phyloP scores from a whole-genome alignment of 306 rosid genomes.

The Cucurbita maxima region DNA sequence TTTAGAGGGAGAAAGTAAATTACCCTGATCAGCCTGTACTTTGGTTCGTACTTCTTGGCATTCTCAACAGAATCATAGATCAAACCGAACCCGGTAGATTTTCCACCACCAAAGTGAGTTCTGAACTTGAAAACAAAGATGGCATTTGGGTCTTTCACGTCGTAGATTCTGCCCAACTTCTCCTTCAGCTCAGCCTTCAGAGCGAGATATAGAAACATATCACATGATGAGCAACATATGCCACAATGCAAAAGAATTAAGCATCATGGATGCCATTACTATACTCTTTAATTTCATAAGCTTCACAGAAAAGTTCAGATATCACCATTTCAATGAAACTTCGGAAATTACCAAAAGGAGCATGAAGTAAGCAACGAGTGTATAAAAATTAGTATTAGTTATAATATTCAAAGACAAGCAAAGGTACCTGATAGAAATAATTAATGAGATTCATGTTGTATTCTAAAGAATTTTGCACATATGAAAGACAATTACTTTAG shows the following conservation, averaged over 20 bases:
- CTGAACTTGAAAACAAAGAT: slow-evolving; percentile 82
- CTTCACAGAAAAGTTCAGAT: not conserved
- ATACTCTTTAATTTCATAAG: not conserved
- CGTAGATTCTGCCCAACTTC: slow-evolving; percentile 59
- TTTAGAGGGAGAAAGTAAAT: not conserved
- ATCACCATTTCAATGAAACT: not conserved
- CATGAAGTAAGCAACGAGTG: not conserved
- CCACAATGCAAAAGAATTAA: not conserved
- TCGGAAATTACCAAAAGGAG: not conserved
- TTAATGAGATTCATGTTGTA: not conserved
- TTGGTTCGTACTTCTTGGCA: slow-evolving; percentile 88
- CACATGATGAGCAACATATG: not conserved
- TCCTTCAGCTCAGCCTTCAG: slow-evolving; percentile 83
- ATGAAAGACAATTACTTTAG: not conserved
- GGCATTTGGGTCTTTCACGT: slow-evolving; percentile 64
- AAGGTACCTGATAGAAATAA: not conserved
- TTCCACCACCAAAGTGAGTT: slow-evolving; percentile 94
- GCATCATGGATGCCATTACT: not conserved
- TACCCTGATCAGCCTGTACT: slow-evolving; percentile 91
- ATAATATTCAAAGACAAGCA: not conserved
- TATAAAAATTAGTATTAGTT: not conserved
- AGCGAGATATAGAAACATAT: not conserved
- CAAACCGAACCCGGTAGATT: slow-evolving; percentile 87
- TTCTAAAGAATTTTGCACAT: not conserved
- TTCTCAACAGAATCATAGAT: slow-evolving; percentile 79